These are phyloP conservation scores for Aphanoascus verrucosus DNA, from an alignment of 2,329 filamentous ascomycete species.

Conservation along the genomic window DNA sequence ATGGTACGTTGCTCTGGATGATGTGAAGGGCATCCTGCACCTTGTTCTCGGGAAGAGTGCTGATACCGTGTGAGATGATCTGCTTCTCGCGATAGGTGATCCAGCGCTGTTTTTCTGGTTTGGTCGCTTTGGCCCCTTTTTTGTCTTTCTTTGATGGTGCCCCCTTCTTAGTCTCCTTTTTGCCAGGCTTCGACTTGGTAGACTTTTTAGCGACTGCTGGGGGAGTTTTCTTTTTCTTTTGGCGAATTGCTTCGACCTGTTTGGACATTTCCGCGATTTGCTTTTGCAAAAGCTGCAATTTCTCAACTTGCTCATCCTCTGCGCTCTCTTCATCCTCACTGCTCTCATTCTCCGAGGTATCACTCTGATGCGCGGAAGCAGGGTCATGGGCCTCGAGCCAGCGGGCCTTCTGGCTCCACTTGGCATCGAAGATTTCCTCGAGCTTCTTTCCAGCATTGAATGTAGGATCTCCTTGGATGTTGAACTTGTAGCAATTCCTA, in stretches of 20 bases:
- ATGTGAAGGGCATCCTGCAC: slow-evolving; percentile 75
- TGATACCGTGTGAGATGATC: slow-evolving; percentile 76
- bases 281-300: slow-evolving; percentile 56
- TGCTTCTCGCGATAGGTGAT: slow-evolving; percentile 76
- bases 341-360: slow-evolving; percentile 56
- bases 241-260: slow-evolving; percentile 45
- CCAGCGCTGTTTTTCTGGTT: slow-evolving; percentile 48
- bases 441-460: slow-evolving; percentile 60
- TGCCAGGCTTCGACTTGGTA: slow-evolving; percentile 32
- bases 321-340: slow-evolving; percentile 59
- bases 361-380: slow-evolving; percentile 53
- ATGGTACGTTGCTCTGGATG: slow-evolving; percentile 71
- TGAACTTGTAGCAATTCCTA: slow-evolving; percentile 86
- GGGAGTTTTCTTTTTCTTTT: slow-evolving; percentile 52
- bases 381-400: slow-evolving; percentile 70
- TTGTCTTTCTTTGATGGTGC: slow-evolving; percentile 48
- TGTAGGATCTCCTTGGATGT: slow-evolving; percentile 65
- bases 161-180: slow-evolving; percentile 38
- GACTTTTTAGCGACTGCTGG: slow-evolving; percentile 41
- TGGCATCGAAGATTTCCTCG: slow-evolving; percentile 60
- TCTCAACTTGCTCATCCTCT: slow-evolving; percentile 51
- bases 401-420: slow-evolving; percentile 67
- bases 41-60: slow-evolving; percentile 64
- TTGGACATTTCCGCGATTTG: slow-evolving; percentile 66
- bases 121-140: slow-evolving; percentile 29